These are phyloP conservation scores for Smallanthus sonchifolius DNA, from an alignment of 129 eudicot species.

Conservation along the genomic window DNA sequence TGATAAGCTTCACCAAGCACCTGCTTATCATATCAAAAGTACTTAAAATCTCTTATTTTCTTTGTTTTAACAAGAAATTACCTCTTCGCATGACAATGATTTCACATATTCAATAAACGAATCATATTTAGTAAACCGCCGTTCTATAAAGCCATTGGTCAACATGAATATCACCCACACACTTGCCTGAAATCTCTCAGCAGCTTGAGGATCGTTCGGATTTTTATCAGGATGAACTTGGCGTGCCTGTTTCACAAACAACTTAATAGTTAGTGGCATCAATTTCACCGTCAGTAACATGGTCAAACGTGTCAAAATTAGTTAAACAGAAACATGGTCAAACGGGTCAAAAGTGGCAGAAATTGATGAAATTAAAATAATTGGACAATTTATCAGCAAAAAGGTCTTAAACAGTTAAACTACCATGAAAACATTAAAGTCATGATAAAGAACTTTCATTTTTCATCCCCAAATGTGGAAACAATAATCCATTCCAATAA, in stretches of 20 bases:
- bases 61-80: too few relatives aligned
- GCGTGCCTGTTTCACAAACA: constrained; percentile 55
- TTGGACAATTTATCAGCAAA: background rate
- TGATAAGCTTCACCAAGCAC: constrained; percentile 97
- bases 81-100: background rate
- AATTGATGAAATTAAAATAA: background rate
- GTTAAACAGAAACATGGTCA: background rate
- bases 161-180: background rate
- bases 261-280: background rate
- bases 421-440: background rate
- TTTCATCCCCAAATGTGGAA: background rate
- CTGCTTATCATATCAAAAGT: constrained; percentile 34
- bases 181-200: constrained; percentile 91
- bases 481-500: background rate
- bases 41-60: background rate
- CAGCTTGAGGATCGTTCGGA: constrained; percentile 92
- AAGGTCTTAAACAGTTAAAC: too few relatives aligned
- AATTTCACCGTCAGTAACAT: background rate
- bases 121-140: background rate
- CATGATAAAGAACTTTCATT: background rate
- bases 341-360: background rate
- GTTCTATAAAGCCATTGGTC: background rate
- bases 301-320: too few relatives aligned
- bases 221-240: constrained; percentile 98
- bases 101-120: background rate